Conservation (phyloP, 306 rosid species). For the Urtica urens region DNA sequence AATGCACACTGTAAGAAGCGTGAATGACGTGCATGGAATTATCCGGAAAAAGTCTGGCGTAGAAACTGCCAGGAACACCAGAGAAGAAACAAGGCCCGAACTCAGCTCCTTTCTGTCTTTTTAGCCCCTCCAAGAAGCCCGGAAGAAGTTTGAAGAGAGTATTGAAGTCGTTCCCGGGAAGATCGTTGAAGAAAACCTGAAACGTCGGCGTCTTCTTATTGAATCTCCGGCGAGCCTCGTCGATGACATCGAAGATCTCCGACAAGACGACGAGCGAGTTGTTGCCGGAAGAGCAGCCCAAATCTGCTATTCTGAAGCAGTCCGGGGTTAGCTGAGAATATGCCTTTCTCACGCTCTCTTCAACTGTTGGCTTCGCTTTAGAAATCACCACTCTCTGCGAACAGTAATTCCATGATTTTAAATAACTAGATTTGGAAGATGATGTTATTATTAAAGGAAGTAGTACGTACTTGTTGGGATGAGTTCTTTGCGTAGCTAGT, state of each 20-base stretch:
- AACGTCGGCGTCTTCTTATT: background rate
- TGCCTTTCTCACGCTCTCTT: constrained; percentile 12
- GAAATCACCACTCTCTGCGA: background rate
- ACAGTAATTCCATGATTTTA: background rate
- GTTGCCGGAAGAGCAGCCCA: constrained; percentile 38
- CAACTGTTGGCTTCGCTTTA: constrained; percentile 10
- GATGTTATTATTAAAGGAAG: background rate
- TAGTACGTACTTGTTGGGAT: background rate
- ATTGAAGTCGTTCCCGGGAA: constrained; percentile 44
- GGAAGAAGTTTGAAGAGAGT: constrained; percentile 27
- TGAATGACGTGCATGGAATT: constrained; percentile 31
- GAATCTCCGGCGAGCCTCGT: background rate
- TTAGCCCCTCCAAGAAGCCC: constrained; percentile 11
- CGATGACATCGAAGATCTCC: constrained; percentile 3
- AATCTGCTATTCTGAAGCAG: constrained; percentile 30
- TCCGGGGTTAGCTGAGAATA: constrained; percentile 5
- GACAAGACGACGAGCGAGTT: constrained; percentile 15
- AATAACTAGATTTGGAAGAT: background rate
- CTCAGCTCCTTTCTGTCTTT: background rate
- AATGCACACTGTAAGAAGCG: constrained; percentile 32
- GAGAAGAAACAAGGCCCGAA: constrained; percentile 26
- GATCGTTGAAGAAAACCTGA: constrained; percentile 34
- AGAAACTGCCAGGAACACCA: constrained; percentile 39
- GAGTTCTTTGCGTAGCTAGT: constrained; percentile 9
- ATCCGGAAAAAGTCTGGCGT: constrained; percentile 36